phyloP scores from a whole-genome alignment of 2,329 filamentous ascomycete species.

The Fusarium sp. region DNA sequence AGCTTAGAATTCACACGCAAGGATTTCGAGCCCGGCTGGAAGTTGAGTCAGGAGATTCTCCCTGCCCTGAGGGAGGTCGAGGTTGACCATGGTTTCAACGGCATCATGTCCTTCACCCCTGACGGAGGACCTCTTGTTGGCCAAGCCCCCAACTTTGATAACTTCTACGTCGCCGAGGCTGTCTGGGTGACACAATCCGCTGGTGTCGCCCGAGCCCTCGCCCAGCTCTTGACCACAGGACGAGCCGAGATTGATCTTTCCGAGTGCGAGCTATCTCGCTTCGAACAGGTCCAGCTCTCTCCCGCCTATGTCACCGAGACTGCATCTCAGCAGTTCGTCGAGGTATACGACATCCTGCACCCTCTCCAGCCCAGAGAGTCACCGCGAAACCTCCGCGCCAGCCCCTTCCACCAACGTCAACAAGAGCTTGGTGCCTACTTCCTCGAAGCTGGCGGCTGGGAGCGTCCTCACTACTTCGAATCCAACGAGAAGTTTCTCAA shows the following conservation, averaged over 20 bases:
- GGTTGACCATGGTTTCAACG: conserved; percentile 73
- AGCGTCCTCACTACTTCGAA: conserved; percentile 73
- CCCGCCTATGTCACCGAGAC: conserved; percentile 70
- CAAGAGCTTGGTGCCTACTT: conserved; percentile 69
- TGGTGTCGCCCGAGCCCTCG: conserved; percentile 71
- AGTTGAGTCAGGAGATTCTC: conserved; percentile 66
- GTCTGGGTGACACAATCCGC: conserved; percentile 77
- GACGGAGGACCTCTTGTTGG: conserved; percentile 73
- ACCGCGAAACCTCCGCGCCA: conserved; percentile 69
- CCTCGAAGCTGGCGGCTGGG: conserved; percentile 71
- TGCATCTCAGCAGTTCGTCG: conserved; percentile 71
- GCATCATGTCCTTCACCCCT: conserved; percentile 75
- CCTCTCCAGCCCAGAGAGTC: conserved; percentile 69
- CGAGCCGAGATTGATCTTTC: conserved; percentile 67
- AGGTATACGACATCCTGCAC: conserved; percentile 75
- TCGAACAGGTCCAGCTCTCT: conserved; percentile 71
- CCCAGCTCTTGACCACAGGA: conserved; percentile 69
- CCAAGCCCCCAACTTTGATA: conserved; percentile 68
- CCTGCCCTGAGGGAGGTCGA: conserved; percentile 64
- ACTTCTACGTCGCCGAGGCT: conserved; percentile 74
- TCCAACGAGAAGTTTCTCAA: conserved; percentile 65
- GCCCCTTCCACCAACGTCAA: conserved; percentile 69
- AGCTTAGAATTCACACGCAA: conserved; percentile 70
- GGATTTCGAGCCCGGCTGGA: conserved; percentile 73
- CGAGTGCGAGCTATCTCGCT: conserved; percentile 71